Base-by-base conservation (phyloP, 768 basidiomycete species). In the Pleurotus salmoneostramineus region DNA sequence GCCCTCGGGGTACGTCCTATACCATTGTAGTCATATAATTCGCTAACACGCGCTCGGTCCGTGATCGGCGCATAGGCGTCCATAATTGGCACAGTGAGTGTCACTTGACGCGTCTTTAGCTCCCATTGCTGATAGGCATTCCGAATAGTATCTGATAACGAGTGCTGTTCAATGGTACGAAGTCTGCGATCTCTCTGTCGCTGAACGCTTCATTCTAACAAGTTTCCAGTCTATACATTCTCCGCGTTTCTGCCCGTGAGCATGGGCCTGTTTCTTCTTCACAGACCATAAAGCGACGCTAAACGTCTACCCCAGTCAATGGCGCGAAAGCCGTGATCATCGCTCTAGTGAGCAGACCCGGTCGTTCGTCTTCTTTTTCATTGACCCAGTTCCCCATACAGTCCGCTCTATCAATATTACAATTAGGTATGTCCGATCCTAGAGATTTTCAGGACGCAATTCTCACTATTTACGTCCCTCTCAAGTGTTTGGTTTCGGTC, bases 141-240 rank as follows among this genome's bases (percentile, higher is more conserved):
- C 15, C 51, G 11, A 3, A 15, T 36, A 56, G 56, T 60, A 60
- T 51, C 33, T 60, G 33, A 60, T 60, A 14, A 60, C 59, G 21
- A 57, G 56, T 33, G 50, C 56, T 40, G 59, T 60, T 31, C 59
- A 60, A 36, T 50, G 49, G 59, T 60, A 50, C 17, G 34, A 2
- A 6, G 12, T 27, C 14, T 27, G 2, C 21, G 36, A n/a, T 11
- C 6, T 40, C 37, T 40, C 2, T 8, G 37, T 40, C n/a, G 37
- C 51, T 14, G 11, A 17, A 15, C 5, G 6, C 33, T 32, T 11
- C 12, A 1, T 8, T 1, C 15, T 44, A 1, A 33, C 3, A 48
- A 36, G 45, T 4, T 17, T 8, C 8, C n/a, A 60, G 59, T 17
- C 49, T 60, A 12, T 60, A 60, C 42, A 52, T 60, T n/a, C 33